Evolutionary conservation across 306 rosid genomes (phyloP), one percentile per base, ranked within the genome.

Genomic region (Citrullus amarus): DNA sequence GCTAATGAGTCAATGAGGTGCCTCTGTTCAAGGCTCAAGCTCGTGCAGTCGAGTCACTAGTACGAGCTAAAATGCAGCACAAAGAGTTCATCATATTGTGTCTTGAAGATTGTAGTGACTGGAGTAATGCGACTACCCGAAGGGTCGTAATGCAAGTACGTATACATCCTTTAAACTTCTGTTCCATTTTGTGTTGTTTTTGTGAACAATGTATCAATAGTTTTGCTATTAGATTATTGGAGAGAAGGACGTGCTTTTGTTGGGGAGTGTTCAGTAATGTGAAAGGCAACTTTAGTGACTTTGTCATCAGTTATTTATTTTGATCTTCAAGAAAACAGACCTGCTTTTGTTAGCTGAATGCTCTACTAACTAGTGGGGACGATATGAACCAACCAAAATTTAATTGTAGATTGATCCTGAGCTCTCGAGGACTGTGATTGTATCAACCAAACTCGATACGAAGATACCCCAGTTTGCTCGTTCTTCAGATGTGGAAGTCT

Each of bases 381-480:
- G 58, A 22, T 65, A 77, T 67, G 56, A 43, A 67, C 58, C 54
- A 36, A 18, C 55, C 9, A 17, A 41, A 67, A 41, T 76, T 82
- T 28, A 67, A n/a, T 77, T 58, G 79, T 81, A 92, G 97, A 87
- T 92, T 77, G 99, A 95, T 82, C 99, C 99, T 20, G 99, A 95
- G 81, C 85, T 95, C 70, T 90, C 96, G 2, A 87, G 99, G 86
- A 95, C 97, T 9, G 92, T 95, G 8, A 78, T 95, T 85, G 99
- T 95, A 41, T 95, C 99, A 4, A 95, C 99, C 62, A 95, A 95
- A 83, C 91, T 95, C 4, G 99, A 95, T 79, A 95, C 97, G 15
- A 91, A 92, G 86, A 95, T 95, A 83, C 99, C 93, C n/a, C 99
- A 92, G 56, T 95, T 95, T 86, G 97, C 97, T 1, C 90, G 97